Percentiles rank a stretch among this genome's conserved stretches.
Conservation (phyloP, 495 filamentous ascomycete species). For the Cryomyces minteri region DNA sequence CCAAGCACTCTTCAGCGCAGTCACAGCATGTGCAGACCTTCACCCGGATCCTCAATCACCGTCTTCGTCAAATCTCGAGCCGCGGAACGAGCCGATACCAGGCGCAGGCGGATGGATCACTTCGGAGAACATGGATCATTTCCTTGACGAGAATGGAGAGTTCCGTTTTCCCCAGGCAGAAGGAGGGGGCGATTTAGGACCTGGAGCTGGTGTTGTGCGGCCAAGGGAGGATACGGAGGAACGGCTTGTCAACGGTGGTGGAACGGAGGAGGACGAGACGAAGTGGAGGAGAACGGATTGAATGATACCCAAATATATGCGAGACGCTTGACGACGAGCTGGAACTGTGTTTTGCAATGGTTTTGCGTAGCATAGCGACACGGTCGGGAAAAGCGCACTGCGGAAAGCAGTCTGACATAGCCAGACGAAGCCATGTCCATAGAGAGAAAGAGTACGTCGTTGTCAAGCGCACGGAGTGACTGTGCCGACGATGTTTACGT, state of each 20-base stretch:
- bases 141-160: slow-evolving; percentile 45
- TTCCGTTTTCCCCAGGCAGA: slow-evolving; percentile 21
- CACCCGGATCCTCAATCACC: slow-evolving; percentile 59
- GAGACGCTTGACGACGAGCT: neutral
- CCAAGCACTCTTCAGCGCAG: slow-evolving; percentile 50
- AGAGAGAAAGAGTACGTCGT: neutral
- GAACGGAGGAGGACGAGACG: slow-evolving; percentile 17
- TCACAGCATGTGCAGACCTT: slow-evolving; percentile 73
- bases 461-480: no score
- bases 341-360: neutral
- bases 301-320: slow-evolving; percentile 1
- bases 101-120: slow-evolving; percentile 91
- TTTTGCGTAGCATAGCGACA: neutral
- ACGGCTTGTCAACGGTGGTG: neutral
- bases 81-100: slow-evolving; percentile 36
- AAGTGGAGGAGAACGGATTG: slow-evolving; percentile 46
- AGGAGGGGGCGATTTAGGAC: slow-evolving; percentile 25
- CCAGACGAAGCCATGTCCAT: slow-evolving; percentile 8
- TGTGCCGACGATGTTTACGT: no score
- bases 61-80: slow-evolving; percentile 19
- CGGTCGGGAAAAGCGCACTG: neutral
- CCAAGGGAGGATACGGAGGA: slow-evolving; percentile 17
- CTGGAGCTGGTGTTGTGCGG: slow-evolving; percentile 38
- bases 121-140: slow-evolving; percentile 63
- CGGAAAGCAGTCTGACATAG: neutral